Conservation (phyloP, 179 eudicot genomes). For the Silene noctiflora region DNA sequence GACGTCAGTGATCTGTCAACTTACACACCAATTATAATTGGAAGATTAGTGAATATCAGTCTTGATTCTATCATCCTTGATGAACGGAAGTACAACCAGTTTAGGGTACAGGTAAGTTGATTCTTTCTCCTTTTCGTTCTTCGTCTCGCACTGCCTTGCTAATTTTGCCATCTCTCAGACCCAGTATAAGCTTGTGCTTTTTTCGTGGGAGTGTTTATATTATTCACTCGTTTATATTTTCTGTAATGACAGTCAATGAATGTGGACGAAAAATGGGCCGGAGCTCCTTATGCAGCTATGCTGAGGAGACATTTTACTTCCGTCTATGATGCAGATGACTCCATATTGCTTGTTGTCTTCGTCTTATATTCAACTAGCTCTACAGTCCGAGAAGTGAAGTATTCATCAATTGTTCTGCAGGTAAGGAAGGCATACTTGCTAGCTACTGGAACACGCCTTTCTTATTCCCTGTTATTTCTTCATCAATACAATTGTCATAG, state of each 20-base stretch:
- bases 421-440: conserved; percentile 35
- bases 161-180: background rate
- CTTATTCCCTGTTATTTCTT: background rate
- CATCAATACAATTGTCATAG: background rate
- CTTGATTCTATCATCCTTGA: conserved; percentile 63
- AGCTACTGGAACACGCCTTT: background rate
- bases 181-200: background rate
- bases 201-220: background rate
- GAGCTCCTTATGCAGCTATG: conserved; percentile 95
- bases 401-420: conserved; percentile 79
- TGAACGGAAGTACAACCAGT: conserved; percentile 52
- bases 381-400: conserved; percentile 63
- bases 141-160: background rate
- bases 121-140: conserved; percentile 1
- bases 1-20: conserved; percentile 37
- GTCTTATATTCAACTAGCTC: conserved; percentile 60
- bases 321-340: conserved; percentile 35
- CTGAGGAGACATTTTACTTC: conserved; percentile 68
- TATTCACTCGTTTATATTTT: conserved; percentile 9
- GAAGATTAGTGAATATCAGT: conserved; percentile 57
- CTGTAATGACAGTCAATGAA: conserved; percentile 49
- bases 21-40: conserved; percentile 46
- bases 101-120: conserved; percentile 63
- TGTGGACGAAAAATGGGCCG: conserved; percentile 84
- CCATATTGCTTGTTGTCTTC: conserved; percentile 49